These are phyloP conservation scores for Gyromitra esculenta DNA, from an alignment of 2,329 filamentous ascomycete species.

Conservation along the genomic window DNA sequence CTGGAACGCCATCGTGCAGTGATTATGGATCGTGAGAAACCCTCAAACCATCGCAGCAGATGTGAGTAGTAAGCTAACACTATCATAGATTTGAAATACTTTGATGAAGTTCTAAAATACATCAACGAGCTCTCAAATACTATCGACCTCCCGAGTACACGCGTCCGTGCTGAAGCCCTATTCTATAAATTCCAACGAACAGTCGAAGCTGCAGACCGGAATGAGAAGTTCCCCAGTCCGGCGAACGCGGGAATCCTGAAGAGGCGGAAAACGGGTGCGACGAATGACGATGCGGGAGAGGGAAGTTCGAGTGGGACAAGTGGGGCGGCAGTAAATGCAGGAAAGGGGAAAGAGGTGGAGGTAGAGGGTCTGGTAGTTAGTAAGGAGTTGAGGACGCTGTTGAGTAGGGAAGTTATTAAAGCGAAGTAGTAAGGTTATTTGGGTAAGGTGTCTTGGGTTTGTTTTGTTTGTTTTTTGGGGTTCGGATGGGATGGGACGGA, in stretches of 20 bases:
- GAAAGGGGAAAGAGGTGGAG: slow-evolving; percentile 56
- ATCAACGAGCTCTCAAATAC: slow-evolving; percentile 95
- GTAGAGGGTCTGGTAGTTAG: slow-evolving; percentile 68
- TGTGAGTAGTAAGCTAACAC: not conserved
- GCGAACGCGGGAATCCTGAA: slow-evolving; percentile 58
- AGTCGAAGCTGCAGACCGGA: slow-evolving; percentile 92
- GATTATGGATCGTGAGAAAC: slow-evolving; percentile 76
- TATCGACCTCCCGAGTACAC: slow-evolving; percentile 86
- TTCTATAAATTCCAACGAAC: slow-evolving; percentile 88
- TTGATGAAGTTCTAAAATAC: slow-evolving; percentile 98
- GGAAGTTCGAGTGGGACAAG: slow-evolving; percentile 57
- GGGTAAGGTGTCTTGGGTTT: not conserved
- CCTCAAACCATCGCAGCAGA: not conserved
- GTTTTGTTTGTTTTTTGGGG: not conserved
- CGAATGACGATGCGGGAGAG: slow-evolving; percentile 41
- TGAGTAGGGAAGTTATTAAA: slow-evolving; percentile 69
- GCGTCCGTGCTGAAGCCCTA: slow-evolving; percentile 86
- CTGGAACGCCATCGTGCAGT: slow-evolving; percentile 95
- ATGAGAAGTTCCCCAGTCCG: slow-evolving; percentile 68
- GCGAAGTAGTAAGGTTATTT: slow-evolving; percentile 20
- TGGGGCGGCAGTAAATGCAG: slow-evolving; percentile 55
- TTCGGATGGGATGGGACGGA: not conserved
- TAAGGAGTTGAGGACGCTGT: slow-evolving; percentile 69
- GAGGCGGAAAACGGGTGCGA: slow-evolving; percentile 55
- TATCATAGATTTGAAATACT: slow-evolving; percentile 75